These are phyloP conservation scores for Boletus pseudopeckii DNA, from an alignment of 768 basidiomycete genomes.

Conservation along the genomic window DNA sequence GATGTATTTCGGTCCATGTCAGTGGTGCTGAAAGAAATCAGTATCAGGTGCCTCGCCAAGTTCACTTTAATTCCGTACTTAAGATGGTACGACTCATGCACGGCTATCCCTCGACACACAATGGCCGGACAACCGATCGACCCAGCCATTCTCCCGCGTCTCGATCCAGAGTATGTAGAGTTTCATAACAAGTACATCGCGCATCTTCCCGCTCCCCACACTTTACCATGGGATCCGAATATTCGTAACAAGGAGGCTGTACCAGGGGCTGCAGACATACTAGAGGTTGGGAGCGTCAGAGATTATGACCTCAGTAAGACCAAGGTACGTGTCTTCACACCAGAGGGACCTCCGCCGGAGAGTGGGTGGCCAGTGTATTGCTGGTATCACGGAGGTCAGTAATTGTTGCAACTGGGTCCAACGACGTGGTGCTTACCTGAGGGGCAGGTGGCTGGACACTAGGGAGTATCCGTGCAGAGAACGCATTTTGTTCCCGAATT, in stretches of 20 bases:
- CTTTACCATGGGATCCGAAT: constrained; percentile 58
- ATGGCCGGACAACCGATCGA: constrained; percentile 51
- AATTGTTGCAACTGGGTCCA: not conserved
- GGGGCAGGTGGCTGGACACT: constrained; percentile 71
- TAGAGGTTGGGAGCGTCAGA: constrained; percentile 51
- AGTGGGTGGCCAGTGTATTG: constrained; percentile 70
- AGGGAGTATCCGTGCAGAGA: constrained; percentile 60
- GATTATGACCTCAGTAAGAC: constrained; percentile 53
- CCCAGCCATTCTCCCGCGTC: constrained; percentile 50
- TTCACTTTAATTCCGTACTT: constrained; percentile 2
- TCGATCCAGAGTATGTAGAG: constrained; percentile 65
- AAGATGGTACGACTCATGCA: constrained; percentile 2
- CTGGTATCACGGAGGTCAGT: constrained; percentile 70
- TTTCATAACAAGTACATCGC: constrained; percentile 54
- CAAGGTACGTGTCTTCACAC: constrained; percentile 62
- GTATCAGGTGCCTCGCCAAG: not conserved
- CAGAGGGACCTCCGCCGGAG: constrained; percentile 43
- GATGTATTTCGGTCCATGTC: constrained; percentile 1
- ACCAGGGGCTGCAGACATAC: constrained; percentile 53
- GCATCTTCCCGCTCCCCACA: constrained; percentile 48
- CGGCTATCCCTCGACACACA: not conserved
- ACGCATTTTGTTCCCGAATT: constrained; percentile 45
- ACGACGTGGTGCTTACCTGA: not conserved
- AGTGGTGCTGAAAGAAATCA: not conserved
- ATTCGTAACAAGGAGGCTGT: constrained; percentile 52